Base-by-base conservation (phyloP, 2,329 filamentous ascomycete genomes). In the Trichoderma simmonsii region DNA sequence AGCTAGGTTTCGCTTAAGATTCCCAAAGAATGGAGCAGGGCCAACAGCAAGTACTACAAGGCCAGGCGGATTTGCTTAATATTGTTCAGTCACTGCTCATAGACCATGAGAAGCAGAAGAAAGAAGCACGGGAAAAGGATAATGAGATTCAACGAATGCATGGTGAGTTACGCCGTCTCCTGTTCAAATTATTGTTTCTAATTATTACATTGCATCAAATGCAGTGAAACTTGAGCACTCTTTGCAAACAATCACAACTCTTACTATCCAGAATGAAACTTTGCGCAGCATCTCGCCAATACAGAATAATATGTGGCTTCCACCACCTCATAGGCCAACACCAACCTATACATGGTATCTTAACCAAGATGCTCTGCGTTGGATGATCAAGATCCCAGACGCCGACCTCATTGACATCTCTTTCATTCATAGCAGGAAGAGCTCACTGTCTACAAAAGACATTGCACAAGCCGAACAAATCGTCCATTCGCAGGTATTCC, bases 91-190 rank as follows among this genome's bases (percentile, higher is more conserved):
- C 63, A 34, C 24, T 68, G 32, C 34, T 36, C 11, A 9, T 56
- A 66, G 32, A 66, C 36, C 51, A 64, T 28, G 61, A 64, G 61
- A 64, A 64, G 24, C 32, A 64, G 28, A 64, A 64, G 61, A 48
- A 64, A 36, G 61, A 64, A n/a, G 34, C 6, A 6, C 61, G 32
- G 4, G 26, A 64, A 26, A 63, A 43, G 3, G 61, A 63, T 3
- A 21, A 28, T 6, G 61, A 64, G 67, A 73, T 61, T 24, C 60
- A 39, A 24, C 67, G 24, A 28, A 71, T 64, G 28, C 54, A 57
- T 18, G 18, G 54, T 57, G 15, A 57, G 54, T 2, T n/a, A 15
- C 54, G 2, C 8, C 15, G 5, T 18, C 7, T 18, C 14, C 18
- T 30, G 5, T 26, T 28, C 5, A 30, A 26, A 9, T 1, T 11